Evolutionary conservation across 257 asterid genomes (phyloP).

Genomic region (Scutellaria baicalensis): DNA sequence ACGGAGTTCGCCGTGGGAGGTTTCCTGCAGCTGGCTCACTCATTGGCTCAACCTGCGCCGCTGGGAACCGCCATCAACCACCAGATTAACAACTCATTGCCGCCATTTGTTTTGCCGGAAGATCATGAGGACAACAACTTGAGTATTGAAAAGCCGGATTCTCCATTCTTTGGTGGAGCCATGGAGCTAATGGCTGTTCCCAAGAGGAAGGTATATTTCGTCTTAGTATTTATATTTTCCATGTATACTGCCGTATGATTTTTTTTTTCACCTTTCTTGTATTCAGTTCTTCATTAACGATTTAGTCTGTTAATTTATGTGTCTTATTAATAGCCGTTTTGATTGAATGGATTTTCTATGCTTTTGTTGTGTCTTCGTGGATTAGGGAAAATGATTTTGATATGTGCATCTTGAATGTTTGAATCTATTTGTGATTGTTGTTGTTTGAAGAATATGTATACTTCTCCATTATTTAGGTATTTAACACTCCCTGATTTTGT

Average conservation of each 20-base stretch:
- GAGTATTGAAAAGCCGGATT: conserved; percentile 21
- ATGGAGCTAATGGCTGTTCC: conserved; percentile 96
- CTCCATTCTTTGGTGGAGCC: conserved; percentile 32
- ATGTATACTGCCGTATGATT: not conserved
- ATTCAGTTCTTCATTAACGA: not conserved
- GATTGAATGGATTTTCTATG: not conserved
- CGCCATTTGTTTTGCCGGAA: conserved; percentile 55
- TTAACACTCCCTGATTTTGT: too few species aligned
- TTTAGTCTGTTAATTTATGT: not conserved
- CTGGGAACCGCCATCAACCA: conserved; percentile 27
- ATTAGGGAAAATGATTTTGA: not conserved
- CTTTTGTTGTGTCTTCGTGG: not conserved
- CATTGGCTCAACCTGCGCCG: conserved; percentile 42
- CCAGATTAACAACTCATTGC: conserved; percentile 19
- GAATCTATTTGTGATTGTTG: not conserved
- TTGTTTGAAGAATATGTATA: too few species aligned
- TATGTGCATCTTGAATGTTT: not conserved
- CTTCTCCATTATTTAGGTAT: too few species aligned
- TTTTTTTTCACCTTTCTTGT: not conserved
- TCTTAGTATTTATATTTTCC: not conserved
- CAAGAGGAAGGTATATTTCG: conserved; percentile 49
- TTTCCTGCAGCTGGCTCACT: conserved; percentile 45
- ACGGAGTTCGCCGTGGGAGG: conserved; percentile 17
- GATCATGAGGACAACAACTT: conserved; percentile 15
- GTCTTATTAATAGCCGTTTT: not conserved